phyloP scores from a whole-genome alignment of 495 filamentous ascomycete species.

The Staphylotrichum longicolle region DNA sequence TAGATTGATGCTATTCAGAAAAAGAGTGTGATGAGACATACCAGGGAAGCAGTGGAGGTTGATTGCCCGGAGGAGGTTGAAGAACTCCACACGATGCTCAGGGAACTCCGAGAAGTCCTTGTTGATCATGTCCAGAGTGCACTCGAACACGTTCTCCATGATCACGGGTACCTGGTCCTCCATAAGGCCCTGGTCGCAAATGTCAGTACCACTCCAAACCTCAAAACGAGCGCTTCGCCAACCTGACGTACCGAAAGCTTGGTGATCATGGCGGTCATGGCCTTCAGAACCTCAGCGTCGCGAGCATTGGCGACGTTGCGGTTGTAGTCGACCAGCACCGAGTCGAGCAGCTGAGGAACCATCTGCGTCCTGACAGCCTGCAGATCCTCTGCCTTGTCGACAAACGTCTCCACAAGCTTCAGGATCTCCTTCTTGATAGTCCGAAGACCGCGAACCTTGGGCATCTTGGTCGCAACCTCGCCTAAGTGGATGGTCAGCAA shows the following conservation, averaged over 20 bases:
- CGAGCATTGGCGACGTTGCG: slow-evolving; percentile 94
- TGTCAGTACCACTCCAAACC: slow-evolving; percentile 22
- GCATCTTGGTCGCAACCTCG: slow-evolving; percentile 94
- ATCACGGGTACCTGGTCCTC: slow-evolving; percentile 95
- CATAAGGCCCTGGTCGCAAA: slow-evolving; percentile 61
- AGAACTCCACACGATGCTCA: slow-evolving; percentile 97
- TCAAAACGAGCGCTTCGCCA: not conserved
- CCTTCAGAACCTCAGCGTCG: slow-evolving; percentile 93
- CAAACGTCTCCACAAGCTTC: slow-evolving; percentile 95
- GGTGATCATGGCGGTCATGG: slow-evolving; percentile 95
- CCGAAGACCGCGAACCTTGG: slow-evolving; percentile 86
- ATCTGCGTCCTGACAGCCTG: slow-evolving; percentile 91
- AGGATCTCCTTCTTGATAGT: slow-evolving; percentile 99
- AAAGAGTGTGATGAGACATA: slow-evolving; percentile 8
- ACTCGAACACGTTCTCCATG: slow-evolving; percentile 98
- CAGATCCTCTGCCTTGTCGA: slow-evolving; percentile 94
- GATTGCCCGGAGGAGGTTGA: slow-evolving; percentile 91
- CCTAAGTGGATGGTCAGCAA: slow-evolving; percentile 48
- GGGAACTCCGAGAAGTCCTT: slow-evolving; percentile 99
- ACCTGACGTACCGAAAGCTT: slow-evolving; percentile 80
- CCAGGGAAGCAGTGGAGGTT: slow-evolving; percentile 91
- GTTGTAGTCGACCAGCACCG: slow-evolving; percentile 93
- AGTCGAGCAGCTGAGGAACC: slow-evolving; percentile 94
- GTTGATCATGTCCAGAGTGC: slow-evolving; percentile 99
- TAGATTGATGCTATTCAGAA: not conserved